Base-by-base conservation (phyloP, 495 filamentous ascomycete genomes). In the Aspergillus ellipticus region DNA sequence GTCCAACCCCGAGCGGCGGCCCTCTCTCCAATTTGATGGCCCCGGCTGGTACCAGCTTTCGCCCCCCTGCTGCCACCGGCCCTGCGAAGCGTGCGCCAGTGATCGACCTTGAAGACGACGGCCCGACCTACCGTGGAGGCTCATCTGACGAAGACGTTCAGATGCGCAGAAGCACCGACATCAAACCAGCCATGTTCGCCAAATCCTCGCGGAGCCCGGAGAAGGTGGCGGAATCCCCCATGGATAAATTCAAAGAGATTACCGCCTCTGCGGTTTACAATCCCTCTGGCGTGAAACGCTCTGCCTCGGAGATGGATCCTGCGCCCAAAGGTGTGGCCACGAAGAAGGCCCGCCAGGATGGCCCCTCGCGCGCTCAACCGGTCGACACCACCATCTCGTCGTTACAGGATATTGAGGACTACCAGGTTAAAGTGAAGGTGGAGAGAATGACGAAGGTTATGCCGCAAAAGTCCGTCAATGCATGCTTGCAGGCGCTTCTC, bases 31-130 rank as follows among this genome's bases (percentile, higher is more conserved):
- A 66, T 51, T 46, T 78, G 13, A 88, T 96, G 79, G 89, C 89
- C 7, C 92, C 92, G 16, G 82, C 85, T 41, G 92, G 92, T 11
- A 95, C 90, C 5, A 69, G 74, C 15, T 92, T 87, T 61, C 80
- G 80, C 41, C 76, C 82, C 42, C 89, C 87, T 49, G 56, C 63
- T 19, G 20, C 66, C 56, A 45, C 49, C 24, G 64, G 63, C 37
- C 69, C 67, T 47, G 62, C 69, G 7, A 74, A 75, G 52, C 65
- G 73, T 56, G 66, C 66, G 1, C 66, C 71, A 1, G 67, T 72
- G 2, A 69, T 81, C 28, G 73, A 81, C 41, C 51, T 81, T 6
- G 80, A 82, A 43, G 78, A 82, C 56, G 84, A 87, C 43, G 82
- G 77, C 7, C 80, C 84, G 7, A 76, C 72, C 29, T 85, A 81